These are phyloP conservation scores for Dactylellina drechsleri DNA, from an alignment of 2,329 filamentous ascomycete genomes.

Conservation along the genomic window DNA sequence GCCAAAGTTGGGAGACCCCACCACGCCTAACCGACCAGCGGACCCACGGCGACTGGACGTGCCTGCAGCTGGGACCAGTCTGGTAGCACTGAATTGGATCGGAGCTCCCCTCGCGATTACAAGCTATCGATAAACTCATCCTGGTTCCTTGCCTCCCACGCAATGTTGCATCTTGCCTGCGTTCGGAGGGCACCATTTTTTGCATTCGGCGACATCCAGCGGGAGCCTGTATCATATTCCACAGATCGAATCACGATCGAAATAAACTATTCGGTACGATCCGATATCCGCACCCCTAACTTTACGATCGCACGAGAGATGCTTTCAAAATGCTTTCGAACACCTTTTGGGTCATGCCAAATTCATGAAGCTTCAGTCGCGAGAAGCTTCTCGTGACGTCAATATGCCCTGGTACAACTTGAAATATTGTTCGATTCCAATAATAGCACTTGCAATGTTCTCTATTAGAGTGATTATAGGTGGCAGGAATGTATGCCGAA, in stretches of 20 bases:
- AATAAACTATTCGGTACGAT: not conserved
- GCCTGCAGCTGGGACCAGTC: no score
- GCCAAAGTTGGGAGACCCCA: conserved; percentile 28
- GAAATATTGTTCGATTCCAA: no score
- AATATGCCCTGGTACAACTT: no score
- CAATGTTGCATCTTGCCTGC: not conserved
- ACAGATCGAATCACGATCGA: no score
- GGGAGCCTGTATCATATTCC: not conserved
- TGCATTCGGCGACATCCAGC: not conserved
- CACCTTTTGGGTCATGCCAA: no score
- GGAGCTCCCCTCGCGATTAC: not conserved
- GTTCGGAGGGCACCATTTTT: not conserved
- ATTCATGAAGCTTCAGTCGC: no score
- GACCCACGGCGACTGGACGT: not conserved
- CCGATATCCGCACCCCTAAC: not conserved
- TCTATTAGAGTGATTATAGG: no score
- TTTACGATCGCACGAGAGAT: no score
- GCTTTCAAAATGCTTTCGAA: no score
- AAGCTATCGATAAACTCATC: conserved; percentile 1
- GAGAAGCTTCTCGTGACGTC: no score
- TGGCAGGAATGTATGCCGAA: not conserved
- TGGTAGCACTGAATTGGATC: conserved; percentile 3
- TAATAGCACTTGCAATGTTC: no score
- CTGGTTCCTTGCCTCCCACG: not conserved
- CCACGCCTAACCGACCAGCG: not conserved